Evolutionary conservation across 495 filamentous ascomycete species (phyloP).

Genomic region (Podospora pseudoanserina): DNA sequence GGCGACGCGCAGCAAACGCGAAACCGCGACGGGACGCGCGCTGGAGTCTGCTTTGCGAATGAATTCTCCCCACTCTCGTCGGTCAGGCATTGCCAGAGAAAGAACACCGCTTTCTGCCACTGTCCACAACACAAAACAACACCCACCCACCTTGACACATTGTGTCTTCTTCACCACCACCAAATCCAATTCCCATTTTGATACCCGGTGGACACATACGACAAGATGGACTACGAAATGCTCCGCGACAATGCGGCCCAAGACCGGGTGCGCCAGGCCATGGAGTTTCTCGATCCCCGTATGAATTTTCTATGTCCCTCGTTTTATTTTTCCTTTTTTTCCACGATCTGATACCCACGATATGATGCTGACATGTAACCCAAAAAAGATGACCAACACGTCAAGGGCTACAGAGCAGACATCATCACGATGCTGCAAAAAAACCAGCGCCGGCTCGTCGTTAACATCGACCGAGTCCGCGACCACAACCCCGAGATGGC

Average conservation of each 20-base stretch:
- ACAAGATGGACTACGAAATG: conserved; percentile 64
- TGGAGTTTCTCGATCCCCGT: conserved; percentile 87
- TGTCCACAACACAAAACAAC: neutral
- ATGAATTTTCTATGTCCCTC: conserved; percentile 30
- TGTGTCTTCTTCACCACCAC: neutral
- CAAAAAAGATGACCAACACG: conserved; percentile 49
- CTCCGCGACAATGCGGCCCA: conserved; percentile 78
- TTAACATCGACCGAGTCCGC: conserved; percentile 93
- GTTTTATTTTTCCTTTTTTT: neutral
- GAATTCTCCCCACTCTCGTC: conserved; percentile 17
- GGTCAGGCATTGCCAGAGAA: neutral
- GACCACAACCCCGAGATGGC: conserved; percentile 85
- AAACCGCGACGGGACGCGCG: conserved; percentile 30
- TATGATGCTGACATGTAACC: conserved; percentile 9
- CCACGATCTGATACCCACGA: neutral
- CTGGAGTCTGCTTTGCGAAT: conserved; percentile 18
- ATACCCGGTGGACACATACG: neutral
- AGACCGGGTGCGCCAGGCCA: conserved; percentile 74
- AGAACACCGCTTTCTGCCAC: neutral
- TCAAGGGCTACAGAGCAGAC: conserved; percentile 77
- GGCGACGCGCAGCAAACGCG: conserved; percentile 20
- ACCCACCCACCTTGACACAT: conserved; percentile 5
- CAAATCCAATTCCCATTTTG: conserved; percentile 6
- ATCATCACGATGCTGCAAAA: conserved; percentile 92
- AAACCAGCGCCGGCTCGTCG: conserved; percentile 68